A percentile compares a stretch with the other conserved stretches of the same genome.
Conservation (phyloP, 176 grass and related monocot genomes). For the Aechmea fasciata region DNA sequence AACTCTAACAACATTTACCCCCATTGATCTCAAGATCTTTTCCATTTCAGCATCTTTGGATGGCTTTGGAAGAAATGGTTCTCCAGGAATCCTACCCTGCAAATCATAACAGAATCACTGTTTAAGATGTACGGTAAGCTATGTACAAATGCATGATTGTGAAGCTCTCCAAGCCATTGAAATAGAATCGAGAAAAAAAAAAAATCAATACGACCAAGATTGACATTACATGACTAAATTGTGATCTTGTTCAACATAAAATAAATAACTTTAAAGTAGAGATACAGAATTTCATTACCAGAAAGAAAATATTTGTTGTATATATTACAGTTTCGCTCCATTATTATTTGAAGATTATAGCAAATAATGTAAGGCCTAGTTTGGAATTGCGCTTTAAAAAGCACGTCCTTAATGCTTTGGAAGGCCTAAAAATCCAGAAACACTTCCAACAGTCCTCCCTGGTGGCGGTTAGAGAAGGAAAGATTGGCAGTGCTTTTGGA, state of each 20-base stretch:
- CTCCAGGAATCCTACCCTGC: slow-evolving; percentile 74
- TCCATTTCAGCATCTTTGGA: slow-evolving; percentile 93
- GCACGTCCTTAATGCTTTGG: no score
- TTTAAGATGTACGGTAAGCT: no score
- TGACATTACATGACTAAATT: no score
- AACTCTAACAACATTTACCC: slow-evolving; percentile 28
- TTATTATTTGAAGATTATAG: background rate
- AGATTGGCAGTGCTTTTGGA: no score
- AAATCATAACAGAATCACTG: slow-evolving; percentile 4
- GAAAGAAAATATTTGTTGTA: background rate
- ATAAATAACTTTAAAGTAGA: no score
- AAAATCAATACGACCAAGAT: no score
- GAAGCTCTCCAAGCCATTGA: background rate
- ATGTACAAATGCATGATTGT: background rate
- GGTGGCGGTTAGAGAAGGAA: no score
- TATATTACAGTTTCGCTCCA: background rate
- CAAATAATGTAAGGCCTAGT: background rate
- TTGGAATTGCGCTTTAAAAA: no score
- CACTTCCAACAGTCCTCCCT: no score
- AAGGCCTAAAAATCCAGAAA: no score
- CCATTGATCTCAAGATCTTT: slow-evolving; percentile 78
- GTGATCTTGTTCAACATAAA: no score
- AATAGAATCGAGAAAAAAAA: background rate
- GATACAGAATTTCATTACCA: no score
- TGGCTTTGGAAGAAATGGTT: slow-evolving; percentile 71